phyloP scores from a whole-genome alignment of 2,329 filamentous ascomycete genomes.

The Pseudocercospora macadamiae region DNA sequence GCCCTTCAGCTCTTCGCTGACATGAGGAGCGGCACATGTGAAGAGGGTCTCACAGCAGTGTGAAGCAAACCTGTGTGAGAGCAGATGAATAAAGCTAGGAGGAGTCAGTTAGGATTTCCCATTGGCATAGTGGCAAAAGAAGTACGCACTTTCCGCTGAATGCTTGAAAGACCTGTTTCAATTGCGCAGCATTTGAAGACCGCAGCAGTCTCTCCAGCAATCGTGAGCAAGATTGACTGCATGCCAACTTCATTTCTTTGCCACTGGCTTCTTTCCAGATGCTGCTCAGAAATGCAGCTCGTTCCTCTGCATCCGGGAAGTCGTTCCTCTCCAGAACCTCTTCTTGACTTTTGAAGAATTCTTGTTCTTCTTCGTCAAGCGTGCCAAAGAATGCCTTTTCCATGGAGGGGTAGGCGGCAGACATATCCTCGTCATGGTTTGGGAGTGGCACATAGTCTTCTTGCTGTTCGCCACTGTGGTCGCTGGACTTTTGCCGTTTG shows the following conservation, averaged over 20 bases:
- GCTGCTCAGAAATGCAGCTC: slow-evolving; percentile 65
- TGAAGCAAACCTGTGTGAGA: slow-evolving; percentile 94
- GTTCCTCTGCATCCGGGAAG: slow-evolving; percentile 72
- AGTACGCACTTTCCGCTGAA: slow-evolving; percentile 72
- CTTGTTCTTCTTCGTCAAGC: slow-evolving; percentile 88
- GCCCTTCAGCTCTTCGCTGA: slow-evolving; percentile 70
- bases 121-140: neutral
- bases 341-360: slow-evolving; percentile 90
- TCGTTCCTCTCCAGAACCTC: slow-evolving; percentile 84
- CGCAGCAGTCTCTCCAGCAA: slow-evolving; percentile 90
- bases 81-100: slow-evolving; percentile 74
- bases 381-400: slow-evolving; percentile 88
- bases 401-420: slow-evolving; percentile 36
- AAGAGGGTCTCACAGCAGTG: slow-evolving; percentile 97
- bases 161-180: slow-evolving; percentile 82
- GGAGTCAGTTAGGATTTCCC: neutral
- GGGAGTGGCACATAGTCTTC: slow-evolving; percentile 20
- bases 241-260: slow-evolving; percentile 94
- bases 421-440: slow-evolving; percentile 30
- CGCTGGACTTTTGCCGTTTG: slow-evolving; percentile 40
- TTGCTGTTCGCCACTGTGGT: slow-evolving; percentile 42
- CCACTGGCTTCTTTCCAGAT: slow-evolving; percentile 84
- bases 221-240: slow-evolving; percentile 91
- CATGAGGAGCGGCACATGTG: slow-evolving; percentile 74
- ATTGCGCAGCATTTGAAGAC: slow-evolving; percentile 74